These are phyloP conservation scores for Pulveroboletus ravenelii DNA, from an alignment of 768 basidiomycete species.

Conservation along the genomic window DNA sequence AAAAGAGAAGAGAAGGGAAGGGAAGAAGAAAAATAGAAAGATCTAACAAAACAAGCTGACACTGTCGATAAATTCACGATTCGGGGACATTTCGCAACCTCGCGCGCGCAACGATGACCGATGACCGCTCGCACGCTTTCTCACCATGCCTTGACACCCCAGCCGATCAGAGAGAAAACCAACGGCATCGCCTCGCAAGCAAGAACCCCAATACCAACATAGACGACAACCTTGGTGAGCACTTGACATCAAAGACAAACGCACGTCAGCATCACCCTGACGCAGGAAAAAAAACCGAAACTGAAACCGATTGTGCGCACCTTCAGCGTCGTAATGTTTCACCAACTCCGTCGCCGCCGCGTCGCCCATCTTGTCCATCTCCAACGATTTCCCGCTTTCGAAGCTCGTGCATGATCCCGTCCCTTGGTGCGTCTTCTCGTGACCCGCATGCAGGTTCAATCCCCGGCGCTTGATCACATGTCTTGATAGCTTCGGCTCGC, in stretches of 20 bases:
- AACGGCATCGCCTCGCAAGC: slow-evolving; percentile 60
- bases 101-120: no score
- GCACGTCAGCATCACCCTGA: not conserved
- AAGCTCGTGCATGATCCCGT: slow-evolving; percentile 29
- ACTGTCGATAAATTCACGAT: no score
- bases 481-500: slow-evolving; percentile 34
- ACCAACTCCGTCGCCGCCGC: slow-evolving; percentile 24
- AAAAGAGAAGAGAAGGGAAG: no score
- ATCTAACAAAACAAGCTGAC: no score
- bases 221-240: slow-evolving; percentile 86
- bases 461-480: slow-evolving; percentile 27
- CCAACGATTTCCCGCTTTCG: slow-evolving; percentile 20
- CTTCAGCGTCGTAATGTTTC: slow-evolving; percentile 84
- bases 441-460: slow-evolving; percentile 2
- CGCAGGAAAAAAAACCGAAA: slow-evolving; percentile 1
- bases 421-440: slow-evolving; percentile 8
- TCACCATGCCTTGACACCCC: slow-evolving; percentile 51
- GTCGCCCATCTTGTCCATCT: slow-evolving; percentile 30
- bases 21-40: no score
- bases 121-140: no score
- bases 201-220: slow-evolving; percentile 77
- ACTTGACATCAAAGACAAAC: slow-evolving; percentile 41
- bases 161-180: slow-evolving; percentile 62
- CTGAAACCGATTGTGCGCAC: slow-evolving; percentile 38
- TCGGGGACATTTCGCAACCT: not conserved